phyloP scores from a whole-genome alignment of 2,329 filamentous ascomycete genomes.

The Colletotrichum navitas region DNA sequence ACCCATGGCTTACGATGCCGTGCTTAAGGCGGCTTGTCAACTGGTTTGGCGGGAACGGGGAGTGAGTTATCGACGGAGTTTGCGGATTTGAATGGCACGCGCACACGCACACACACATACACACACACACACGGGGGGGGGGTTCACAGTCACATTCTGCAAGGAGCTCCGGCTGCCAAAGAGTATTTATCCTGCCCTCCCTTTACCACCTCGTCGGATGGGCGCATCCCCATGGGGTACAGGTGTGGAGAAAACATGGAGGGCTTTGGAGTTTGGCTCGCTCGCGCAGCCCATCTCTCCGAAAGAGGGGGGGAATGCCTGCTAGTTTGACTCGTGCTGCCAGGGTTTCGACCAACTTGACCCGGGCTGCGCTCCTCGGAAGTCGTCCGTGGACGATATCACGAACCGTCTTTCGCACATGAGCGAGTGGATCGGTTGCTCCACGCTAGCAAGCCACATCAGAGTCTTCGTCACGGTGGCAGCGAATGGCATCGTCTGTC shows the following conservation, averaged over 20 bases:
- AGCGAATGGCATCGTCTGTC: neutral
- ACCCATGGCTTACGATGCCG: slow-evolving; percentile 47
- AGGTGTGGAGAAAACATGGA: slow-evolving; percentile 39
- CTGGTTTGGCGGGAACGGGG: neutral
- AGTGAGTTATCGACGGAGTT: neutral
- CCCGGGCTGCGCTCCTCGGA: slow-evolving; percentile 24
- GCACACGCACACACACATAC: neutral
- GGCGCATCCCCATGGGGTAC: slow-evolving; percentile 33
- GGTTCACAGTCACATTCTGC: neutral
- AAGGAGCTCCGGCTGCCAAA: slow-evolving; percentile 23
- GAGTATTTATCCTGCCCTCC: slow-evolving; percentile 38
- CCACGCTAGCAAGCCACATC: neutral
- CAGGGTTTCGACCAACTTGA: slow-evolving; percentile 18
- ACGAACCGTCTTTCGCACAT: slow-evolving; percentile 12
- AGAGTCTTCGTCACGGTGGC: neutral
- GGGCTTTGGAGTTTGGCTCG: slow-evolving; percentile 24
- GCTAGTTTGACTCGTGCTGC: slow-evolving; percentile 35
- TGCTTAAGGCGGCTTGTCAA: neutral
- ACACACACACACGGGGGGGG: neutral
- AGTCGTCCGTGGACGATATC: slow-evolving; percentile 36
- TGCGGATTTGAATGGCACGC: neutral
- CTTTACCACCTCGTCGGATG: slow-evolving; percentile 32
- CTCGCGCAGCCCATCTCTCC: slow-evolving; percentile 11
- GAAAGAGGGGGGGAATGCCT: slow-evolving; percentile 19
- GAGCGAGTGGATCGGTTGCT: slow-evolving; percentile 10